Conservation (phyloP, 306 rosid species). For the Boehmeria nivea region DNA sequence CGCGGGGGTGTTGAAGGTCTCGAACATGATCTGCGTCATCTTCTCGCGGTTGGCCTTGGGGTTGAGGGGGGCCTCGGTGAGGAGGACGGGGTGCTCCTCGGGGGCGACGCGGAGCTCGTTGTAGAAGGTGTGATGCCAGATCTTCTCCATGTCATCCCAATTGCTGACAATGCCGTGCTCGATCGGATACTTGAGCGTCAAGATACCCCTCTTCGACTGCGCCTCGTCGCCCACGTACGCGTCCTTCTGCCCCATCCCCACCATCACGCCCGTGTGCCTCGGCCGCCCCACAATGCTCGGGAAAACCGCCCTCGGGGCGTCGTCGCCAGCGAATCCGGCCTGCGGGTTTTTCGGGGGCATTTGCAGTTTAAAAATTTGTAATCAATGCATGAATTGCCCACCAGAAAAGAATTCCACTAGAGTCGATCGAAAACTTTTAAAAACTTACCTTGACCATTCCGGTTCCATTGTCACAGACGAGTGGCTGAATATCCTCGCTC, state of each 20-base stretch:
- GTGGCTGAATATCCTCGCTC: conserved; percentile 88
- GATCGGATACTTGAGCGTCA: conserved; percentile 86
- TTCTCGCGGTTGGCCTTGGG: conserved; percentile 97
- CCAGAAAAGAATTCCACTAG: not conserved
- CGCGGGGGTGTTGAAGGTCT: conserved; percentile 92
- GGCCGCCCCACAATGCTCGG: conserved; percentile 98
- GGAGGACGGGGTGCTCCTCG: conserved; percentile 96
- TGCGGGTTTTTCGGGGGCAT: too few relatives aligned
- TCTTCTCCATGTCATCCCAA: conserved; percentile 99
- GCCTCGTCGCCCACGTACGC: conserved; percentile 99
- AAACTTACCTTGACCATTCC: conserved; percentile 85
- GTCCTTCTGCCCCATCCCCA: conserved; percentile 98
- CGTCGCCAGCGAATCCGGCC: conserved; percentile 99
- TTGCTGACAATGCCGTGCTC: conserved; percentile 95
- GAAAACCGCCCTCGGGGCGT: conserved; percentile 98
- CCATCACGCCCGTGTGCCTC: conserved; percentile 97
- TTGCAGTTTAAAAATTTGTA: not conserved
- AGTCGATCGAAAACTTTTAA: too few relatives aligned
- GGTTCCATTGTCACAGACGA: conserved; percentile 95
- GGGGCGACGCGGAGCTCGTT: conserved; percentile 95
- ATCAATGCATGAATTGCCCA: not conserved
- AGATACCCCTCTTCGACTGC: conserved; percentile 88
- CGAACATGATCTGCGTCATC: conserved; percentile 96
- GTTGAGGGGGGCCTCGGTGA: conserved; percentile 93
- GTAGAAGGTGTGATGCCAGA: conserved; percentile 96